Base-by-base conservation (phyloP, 2,329 filamentous ascomycete species). In the Orbilia oligospora region DNA sequence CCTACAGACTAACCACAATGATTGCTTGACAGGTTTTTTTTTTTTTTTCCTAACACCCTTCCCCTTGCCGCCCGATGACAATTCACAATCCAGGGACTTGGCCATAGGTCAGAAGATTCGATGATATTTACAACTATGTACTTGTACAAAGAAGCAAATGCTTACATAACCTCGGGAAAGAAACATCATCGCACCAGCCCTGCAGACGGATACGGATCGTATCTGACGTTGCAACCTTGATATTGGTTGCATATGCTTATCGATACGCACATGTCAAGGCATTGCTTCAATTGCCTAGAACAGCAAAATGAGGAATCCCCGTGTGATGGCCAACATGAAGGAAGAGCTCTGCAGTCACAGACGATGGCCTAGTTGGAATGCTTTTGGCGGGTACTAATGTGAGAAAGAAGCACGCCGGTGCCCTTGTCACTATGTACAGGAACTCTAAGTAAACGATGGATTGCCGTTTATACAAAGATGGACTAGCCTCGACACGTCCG, bases 231-330 rank as follows among this genome's bases (percentile, higher is more conserved):
- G 27, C 53, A 56, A 56, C 12, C n/a, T n/a, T 30, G 30, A 22
- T 38, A 58, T 38, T 30, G 30, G 53, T 27, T 41, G 69, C 58
- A 66, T 53, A 64, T 10, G 30, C 69, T 72, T 65, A 72, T 72
- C 69, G 69, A 72, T 72, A 72, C 48, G 36, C 46, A 55, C 12
- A 24, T 58, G 16, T 55, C 69, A 41, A 44, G 41, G 36, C 55
- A 36, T 38, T 10, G 20, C 49, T 71, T n/a, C 48, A 56, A 53
- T 55, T 55, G 46, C 56, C 68, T 55, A 51, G 51, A 56, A 48
- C 58, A 66, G 58, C 16, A 65, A 41, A 12, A 55, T 46, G 9
- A 68, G 12, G 36, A 61, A 24, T 51, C 67, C 33, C 27, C 41
- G 41, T 27, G 18, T 63, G 36, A 18, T 18, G 18, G 18, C 24